Evolutionary conservation across 2,329 filamentous ascomycete genomes (phyloP), one percentile per base, ranked within the genome.

Genomic region (Colletotrichum tropicicola): DNA sequence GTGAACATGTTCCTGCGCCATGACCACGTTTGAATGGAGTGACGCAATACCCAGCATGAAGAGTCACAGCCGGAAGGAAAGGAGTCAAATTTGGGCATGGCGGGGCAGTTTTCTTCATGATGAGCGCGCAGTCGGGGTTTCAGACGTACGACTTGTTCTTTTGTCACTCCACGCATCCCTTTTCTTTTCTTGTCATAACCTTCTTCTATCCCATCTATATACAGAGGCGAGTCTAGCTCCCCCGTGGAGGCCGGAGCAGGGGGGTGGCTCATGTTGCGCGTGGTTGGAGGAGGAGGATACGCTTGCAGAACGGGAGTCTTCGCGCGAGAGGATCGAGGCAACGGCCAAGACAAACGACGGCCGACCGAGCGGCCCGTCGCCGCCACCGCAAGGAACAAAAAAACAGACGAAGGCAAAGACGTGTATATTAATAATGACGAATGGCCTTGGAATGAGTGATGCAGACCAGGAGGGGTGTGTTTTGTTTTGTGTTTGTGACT

Each of bases 21-120:
- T 64, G 58, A 66, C 63, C 45, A 66, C 45, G 58, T 62, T 66
- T 63, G 63, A 66, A 66, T 66, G 58, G 51, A 63, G 63, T 66
- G 59, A 66, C 63, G 59, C 30, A 56, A 65, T 65, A 66, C 63
- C 39, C 63, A 58, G 59, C 59, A 64, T 47, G 63, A 62, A 48
- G 45, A 62, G 63, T 62, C 51, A 64, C 59, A 63, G 32, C 44
- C 43, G 61, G 61, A 43, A 61, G 63, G 45, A 64, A 66, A 66
- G 63, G 63, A 66, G 63, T 66, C 63, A 54, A 37, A 64, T 64
- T 66, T 58, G 53, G 59, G 52, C 63, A 66, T 58, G 59, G 59
- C 59, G 43, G 59, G 59, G 52, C 32, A 48, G 39, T 64, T 66
- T 64, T 64, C 45, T 66, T 63, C 35, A 58, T 53, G 59, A 61